A percentile compares a stretch with the other conserved stretches of the same genome.
These are phyloP conservation scores for Hyaloscypha variabilis DNA, from an alignment of 495 filamentous ascomycete genomes.

Conservation along the genomic window DNA sequence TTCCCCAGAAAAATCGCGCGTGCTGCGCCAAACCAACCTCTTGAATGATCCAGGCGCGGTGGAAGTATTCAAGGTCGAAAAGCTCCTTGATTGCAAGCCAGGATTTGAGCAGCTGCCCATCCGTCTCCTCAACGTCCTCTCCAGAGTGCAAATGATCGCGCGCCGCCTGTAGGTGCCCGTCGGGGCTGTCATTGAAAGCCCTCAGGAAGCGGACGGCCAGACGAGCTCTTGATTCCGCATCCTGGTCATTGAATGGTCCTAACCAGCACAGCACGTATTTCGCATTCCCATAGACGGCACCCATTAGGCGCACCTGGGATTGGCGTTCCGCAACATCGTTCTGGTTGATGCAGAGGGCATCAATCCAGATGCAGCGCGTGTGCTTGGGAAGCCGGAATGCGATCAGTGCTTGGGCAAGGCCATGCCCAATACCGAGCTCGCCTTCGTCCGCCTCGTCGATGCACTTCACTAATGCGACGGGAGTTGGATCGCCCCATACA, in stretches of 20 bases:
- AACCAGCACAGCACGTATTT: conserved; percentile 21
- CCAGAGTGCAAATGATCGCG: conserved; percentile 10
- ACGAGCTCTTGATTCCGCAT: conserved; percentile 8
- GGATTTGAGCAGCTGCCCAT: background rate
- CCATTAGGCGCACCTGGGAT: conserved; percentile 24
- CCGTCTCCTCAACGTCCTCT: conserved; percentile 13
- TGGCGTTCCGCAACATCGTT: conserved; percentile 25
- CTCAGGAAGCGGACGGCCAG: conserved; percentile 8
- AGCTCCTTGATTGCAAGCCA: conserved; percentile 22
- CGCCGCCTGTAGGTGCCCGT: conserved; percentile 1
- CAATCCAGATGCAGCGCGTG: conserved; percentile 22
- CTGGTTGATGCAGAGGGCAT: conserved; percentile 29
- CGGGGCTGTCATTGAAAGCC: conserved; percentile 6
- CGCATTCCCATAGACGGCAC: conserved; percentile 16
- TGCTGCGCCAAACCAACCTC: conserved; percentile 17
- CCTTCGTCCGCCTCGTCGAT: conserved; percentile 4
- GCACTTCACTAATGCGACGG: conserved; percentile 6
- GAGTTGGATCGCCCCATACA: background rate
- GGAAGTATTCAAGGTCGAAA: conserved; percentile 21
- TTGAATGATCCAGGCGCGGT: conserved; percentile 22
- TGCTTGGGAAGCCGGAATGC: conserved; percentile 9
- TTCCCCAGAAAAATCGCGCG: conserved; percentile 18
- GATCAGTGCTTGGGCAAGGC: conserved; percentile 6
- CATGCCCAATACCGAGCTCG: conserved; percentile 8
- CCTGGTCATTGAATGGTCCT: conserved; percentile 13